A percentile compares a stretch with the other conserved stretches of the same genome.
Conservation (phyloP, 73 alveolate species). For the Paramecium sexaurelia region DNA sequence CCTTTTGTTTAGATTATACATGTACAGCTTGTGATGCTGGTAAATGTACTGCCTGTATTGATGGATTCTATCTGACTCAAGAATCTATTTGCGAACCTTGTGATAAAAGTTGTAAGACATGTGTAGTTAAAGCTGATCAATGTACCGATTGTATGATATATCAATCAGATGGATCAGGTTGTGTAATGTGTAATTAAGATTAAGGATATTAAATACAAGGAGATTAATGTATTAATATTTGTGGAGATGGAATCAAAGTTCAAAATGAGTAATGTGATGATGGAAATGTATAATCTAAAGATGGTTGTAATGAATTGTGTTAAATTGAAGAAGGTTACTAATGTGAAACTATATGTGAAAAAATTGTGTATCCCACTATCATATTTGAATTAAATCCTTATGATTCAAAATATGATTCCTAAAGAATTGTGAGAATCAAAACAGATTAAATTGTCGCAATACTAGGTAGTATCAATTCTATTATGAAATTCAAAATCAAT, state of each 20-base stretch:
- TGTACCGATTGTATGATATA: conserved; percentile 20
- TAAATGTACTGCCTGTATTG: not conserved
- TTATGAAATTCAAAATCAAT: not conserved
- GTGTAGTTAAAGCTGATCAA: not conserved
- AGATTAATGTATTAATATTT: not conserved
- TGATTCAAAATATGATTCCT: not conserved
- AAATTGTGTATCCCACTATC: not conserved
- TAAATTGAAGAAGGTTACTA: conserved; percentile 24
- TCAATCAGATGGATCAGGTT: not conserved
- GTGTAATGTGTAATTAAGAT: not conserved
- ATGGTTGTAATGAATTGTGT: conserved; percentile 17
- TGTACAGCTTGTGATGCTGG: conserved; percentile 41
- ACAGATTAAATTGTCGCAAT: not conserved
- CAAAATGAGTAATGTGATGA: conserved; percentile 26
- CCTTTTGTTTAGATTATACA: conserved; percentile 6
- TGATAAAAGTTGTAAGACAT: not conserved
- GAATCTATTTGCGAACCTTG: not conserved
- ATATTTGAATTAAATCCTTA: not conserved
- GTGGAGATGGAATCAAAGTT: conserved; percentile 52
- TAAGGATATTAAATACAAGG: not conserved
- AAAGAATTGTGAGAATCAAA: not conserved
- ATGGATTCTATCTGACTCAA: conserved; percentile 2
- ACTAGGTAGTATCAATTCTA: not conserved
- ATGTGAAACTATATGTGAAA: not conserved
- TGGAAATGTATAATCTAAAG: not conserved